Percentiles rank a stretch among this genome's conserved stretches.
These are phyloP conservation scores for Aspergillus pseudoterreus DNA, from an alignment of 2,329 filamentous ascomycete species.

Conservation along the genomic window DNA sequence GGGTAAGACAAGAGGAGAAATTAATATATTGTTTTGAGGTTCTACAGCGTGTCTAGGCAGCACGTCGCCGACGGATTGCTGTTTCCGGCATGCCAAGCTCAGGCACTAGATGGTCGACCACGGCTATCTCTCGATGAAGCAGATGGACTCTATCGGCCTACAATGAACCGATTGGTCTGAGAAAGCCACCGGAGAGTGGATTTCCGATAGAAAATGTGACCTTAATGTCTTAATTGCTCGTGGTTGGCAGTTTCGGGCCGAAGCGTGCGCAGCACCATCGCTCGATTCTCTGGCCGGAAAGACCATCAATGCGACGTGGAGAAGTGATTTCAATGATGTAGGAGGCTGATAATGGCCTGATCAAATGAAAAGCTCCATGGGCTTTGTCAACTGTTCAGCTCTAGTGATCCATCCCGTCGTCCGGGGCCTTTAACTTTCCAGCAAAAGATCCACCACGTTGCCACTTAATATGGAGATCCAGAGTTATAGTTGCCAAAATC, in stretches of 20 bases:
- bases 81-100: not conserved
- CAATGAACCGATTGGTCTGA: not conserved
- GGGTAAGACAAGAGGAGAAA: not conserved
- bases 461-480: too few species aligned
- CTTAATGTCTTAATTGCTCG: not conserved
- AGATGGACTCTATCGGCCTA: not conserved
- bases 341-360: not conserved
- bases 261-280: not conserved
- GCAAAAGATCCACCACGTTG: too few species aligned
- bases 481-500: too few species aligned
- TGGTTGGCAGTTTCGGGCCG: not conserved
- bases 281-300: not conserved
- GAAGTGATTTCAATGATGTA: not conserved
- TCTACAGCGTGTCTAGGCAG: not conserved
- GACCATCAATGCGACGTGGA: not conserved
- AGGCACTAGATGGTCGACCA: not conserved
- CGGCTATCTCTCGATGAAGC: not conserved
- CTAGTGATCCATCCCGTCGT: too few species aligned
- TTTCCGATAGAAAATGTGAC: not conserved
- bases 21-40: not conserved
- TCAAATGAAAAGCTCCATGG: not conserved
- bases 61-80: not conserved
- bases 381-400: too few species aligned
- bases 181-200: not conserved
- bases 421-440: too few species aligned